Base-by-base conservation (phyloP, 257 asterid genomes). In the Nicotiana undulata region DNA sequence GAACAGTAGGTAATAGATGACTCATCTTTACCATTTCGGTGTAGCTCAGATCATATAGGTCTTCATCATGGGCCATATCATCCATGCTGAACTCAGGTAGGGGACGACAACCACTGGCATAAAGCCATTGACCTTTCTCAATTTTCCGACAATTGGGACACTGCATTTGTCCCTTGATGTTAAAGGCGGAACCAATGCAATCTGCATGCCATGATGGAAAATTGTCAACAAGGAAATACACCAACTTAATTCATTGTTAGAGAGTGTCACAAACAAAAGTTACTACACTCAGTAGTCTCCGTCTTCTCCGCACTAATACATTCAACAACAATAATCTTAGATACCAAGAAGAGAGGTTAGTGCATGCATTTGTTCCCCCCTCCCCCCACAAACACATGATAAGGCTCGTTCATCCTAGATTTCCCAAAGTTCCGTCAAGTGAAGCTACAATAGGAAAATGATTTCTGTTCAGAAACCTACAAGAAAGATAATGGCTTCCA, bases 101-200 rank as follows among this genome's bases (percentile, higher is more conserved):
- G 59, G 97, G 87, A 64, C 97, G 97, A 84, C 88, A 83, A 63
- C 99, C 97, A 85, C 85, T 90, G 22, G 98, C 97, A 89, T 89
- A 96, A 61, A 94, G 92, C 99, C 99, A 96, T 82, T 90, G 99
- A 28, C 99, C 98, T 90, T 91, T 94, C 92, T 96, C 99, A 85
- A 90, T 88, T 87, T 96, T 90, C 37, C 99, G 96, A 89, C 99
- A 96, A 90, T 96, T 96, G 75, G 98, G 99, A 85, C 99, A 96
- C 90, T 94, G 98, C 99, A 96, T 96, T 79, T 94, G 92, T 81
- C 98, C 99, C 88, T 96, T 94, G n/a, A 84, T 72, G 83, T 96
- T 96, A 85, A 96, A 96, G 84, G 98, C 99, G 16, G 99, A 96
- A 81, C 99, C 99, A 76, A 96, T 96, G 93, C 99, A 96, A 90